These are phyloP conservation scores for Aspergillus bertholletiae DNA, from an alignment of 495 filamentous ascomycete species.

Conservation along the genomic window DNA sequence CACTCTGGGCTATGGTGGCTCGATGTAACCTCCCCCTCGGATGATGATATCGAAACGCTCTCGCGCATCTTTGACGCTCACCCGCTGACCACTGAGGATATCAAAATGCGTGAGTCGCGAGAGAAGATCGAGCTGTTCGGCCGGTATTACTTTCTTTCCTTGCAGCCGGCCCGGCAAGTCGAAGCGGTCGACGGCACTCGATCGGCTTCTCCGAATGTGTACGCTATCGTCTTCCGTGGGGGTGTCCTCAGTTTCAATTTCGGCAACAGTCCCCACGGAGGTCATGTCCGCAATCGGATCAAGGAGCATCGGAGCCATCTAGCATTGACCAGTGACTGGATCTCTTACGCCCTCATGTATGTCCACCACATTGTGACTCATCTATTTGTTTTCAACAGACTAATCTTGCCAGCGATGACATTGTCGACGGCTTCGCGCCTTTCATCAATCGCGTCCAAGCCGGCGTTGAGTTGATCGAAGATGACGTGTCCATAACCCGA, in stretches of 20 bases:
- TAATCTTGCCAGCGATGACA: conserved; percentile 65
- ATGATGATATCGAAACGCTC: conserved; percentile 76
- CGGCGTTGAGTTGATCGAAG: conserved; percentile 83
- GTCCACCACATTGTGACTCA: conserved; percentile 20
- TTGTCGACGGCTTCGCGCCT: conserved; percentile 87
- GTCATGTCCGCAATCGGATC: conserved; percentile 80
- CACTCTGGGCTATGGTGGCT: conserved; percentile 80
- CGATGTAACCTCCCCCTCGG: conserved; percentile 76
- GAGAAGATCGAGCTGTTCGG: conserved; percentile 95
- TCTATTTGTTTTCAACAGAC: background rate
- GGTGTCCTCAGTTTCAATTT: conserved; percentile 86
- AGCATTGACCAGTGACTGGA: conserved; percentile 85
- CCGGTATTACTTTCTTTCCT: conserved; percentile 88
- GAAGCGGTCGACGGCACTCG: conserved; percentile 63
- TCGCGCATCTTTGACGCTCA: conserved; percentile 84
- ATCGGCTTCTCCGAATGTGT: conserved; percentile 79
- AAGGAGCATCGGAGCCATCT: conserved; percentile 82
- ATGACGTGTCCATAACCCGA: conserved; percentile 78
- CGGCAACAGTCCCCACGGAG: conserved; percentile 68
- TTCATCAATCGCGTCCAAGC: conserved; percentile 72
- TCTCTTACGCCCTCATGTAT: conserved; percentile 94
- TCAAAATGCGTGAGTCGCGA: conserved; percentile 81
- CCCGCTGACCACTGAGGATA: conserved; percentile 87
- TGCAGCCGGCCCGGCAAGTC: conserved; percentile 73
- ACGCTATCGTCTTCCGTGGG: conserved; percentile 87